A percentile compares a stretch with the other conserved stretches of the same genome.
These are phyloP conservation scores for Botrytis cinerea DNA, from an alignment of 2,329 filamentous ascomycete species.

Conservation along the genomic window DNA sequence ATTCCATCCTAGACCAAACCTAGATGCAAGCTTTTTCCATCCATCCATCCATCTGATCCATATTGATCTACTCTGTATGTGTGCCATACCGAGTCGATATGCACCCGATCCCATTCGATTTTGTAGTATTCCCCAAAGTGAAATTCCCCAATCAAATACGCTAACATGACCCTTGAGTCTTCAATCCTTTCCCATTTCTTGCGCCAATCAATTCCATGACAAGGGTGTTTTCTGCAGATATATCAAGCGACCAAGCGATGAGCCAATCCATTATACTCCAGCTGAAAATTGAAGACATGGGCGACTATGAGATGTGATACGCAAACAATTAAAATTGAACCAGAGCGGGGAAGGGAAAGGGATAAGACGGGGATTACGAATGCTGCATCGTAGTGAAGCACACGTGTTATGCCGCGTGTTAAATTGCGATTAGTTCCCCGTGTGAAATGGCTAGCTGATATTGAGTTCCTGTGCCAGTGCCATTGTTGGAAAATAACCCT, in stretches of 20 bases:
- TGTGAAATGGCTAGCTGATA: constrained; percentile 29
- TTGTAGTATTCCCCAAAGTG: constrained; percentile 18
- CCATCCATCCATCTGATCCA: constrained; percentile 7
- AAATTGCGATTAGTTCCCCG: background rate
- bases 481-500: constrained; percentile 40
- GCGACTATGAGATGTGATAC: constrained; percentile 1
- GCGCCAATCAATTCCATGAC: constrained; percentile 20
- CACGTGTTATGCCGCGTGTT: background rate
- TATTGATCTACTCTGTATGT: background rate
- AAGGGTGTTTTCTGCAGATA: background rate
- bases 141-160: constrained; percentile 8
- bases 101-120: constrained; percentile 6
- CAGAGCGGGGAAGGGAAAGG: background rate
- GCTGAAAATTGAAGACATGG: background rate
- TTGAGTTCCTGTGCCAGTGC: constrained; percentile 40
- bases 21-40: constrained; percentile 19
- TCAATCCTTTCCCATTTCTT: constrained; percentile 9
- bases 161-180: constrained; percentile 3
- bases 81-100: background rate
- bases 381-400: background rate
- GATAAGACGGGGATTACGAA: background rate
- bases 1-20: constrained; percentile 15
- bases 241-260: constrained; percentile 15
- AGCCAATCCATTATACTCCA: constrained; percentile 18
- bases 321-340: background rate